Percentiles rank a stretch among this genome's conserved stretches.
phyloP scores from a whole-genome alignment of 2,329 filamentous ascomycete genomes.

The Sporothrix pseudoabietina region DNA sequence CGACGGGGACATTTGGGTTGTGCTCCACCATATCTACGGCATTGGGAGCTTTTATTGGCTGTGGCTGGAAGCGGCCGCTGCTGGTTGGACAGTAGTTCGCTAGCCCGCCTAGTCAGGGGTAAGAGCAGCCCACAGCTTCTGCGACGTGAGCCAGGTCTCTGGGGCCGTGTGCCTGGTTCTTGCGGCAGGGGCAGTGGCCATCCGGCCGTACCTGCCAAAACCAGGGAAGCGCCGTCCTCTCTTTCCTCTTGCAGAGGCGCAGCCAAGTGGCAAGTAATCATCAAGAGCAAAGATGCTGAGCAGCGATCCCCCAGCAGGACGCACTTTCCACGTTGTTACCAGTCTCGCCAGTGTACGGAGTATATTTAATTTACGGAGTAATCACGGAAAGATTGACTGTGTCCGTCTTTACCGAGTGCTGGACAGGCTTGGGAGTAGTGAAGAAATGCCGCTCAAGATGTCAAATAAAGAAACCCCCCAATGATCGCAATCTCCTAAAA shows the following conservation, averaged over 20 bases:
- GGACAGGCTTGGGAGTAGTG: background rate
- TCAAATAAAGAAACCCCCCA: too few relatives aligned
- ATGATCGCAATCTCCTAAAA: background rate
- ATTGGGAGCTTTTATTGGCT: conserved; percentile 4
- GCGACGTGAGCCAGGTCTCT: conserved; percentile 7
- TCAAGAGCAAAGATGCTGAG: background rate
- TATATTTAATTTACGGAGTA: too few relatives aligned
- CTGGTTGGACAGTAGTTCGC: conserved; percentile 2
- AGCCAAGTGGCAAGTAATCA: background rate
- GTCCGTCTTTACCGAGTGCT: background rate
- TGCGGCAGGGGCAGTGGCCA: conserved; percentile 4
- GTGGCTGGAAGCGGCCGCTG: background rate
- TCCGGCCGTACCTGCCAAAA: conserved; percentile 1
- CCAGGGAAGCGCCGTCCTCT: background rate
- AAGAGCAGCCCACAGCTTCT: background rate
- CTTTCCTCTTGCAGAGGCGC: background rate
- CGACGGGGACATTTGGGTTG: background rate
- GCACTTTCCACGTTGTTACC: background rate
- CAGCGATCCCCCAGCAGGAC: background rate
- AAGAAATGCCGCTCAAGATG: background rate
- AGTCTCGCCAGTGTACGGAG: background rate
- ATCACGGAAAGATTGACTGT: background rate
- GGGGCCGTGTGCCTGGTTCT: background rate
- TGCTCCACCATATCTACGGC: background rate
- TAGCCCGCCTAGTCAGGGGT: conserved; percentile 25